phyloP scores from a whole-genome alignment of 495 filamentous ascomycete species.

The Annulohypoxylon moriforme region DNA sequence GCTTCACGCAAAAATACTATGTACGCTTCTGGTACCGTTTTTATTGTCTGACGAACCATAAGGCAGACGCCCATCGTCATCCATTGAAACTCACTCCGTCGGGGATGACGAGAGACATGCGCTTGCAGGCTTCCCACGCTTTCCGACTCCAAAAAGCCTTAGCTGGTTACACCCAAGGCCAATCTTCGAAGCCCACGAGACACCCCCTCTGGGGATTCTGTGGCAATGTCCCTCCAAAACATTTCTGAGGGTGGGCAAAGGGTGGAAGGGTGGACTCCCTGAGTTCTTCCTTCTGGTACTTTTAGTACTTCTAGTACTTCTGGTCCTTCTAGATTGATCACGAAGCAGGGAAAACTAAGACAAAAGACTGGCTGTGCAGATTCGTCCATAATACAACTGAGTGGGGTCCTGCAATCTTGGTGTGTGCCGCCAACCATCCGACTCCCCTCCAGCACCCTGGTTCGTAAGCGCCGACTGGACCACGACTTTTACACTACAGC shows the following conservation, averaged over 20 bases:
- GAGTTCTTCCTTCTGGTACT: constrained; percentile 4
- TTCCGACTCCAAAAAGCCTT: constrained; percentile 36
- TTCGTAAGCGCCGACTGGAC: constrained; percentile 65
- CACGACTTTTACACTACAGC: constrained; percentile 53
- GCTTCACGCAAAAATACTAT: constrained; percentile 25
- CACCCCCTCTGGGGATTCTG: constrained; percentile 53
- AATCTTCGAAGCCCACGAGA: constrained; percentile 60
- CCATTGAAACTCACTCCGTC: constrained; percentile 43
- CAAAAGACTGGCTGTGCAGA: constrained; percentile 60
- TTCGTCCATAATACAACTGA: constrained; percentile 56
- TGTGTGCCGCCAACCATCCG: constrained; percentile 61
- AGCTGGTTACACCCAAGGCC: constrained; percentile 50
- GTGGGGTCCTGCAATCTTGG: constrained; percentile 55
- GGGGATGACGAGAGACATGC: constrained; percentile 51
- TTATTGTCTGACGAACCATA: constrained; percentile 39
- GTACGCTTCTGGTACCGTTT: constrained; percentile 33
- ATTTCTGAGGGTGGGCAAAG: constrained; percentile 40
- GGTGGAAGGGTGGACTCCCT: constrained; percentile 1
- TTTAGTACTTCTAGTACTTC: not conserved
- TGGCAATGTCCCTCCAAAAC: constrained; percentile 54
- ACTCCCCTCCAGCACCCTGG: constrained; percentile 56
- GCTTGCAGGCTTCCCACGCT: constrained; percentile 43
- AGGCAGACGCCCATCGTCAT: constrained; percentile 34
- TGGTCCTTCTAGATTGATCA: constrained; percentile 48
- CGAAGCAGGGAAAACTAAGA: constrained; percentile 60